Evolutionary conservation across 257 asterid genomes (phyloP), one percentile per base, ranked within the genome.

Genomic region (Solanum sitiens): DNA sequence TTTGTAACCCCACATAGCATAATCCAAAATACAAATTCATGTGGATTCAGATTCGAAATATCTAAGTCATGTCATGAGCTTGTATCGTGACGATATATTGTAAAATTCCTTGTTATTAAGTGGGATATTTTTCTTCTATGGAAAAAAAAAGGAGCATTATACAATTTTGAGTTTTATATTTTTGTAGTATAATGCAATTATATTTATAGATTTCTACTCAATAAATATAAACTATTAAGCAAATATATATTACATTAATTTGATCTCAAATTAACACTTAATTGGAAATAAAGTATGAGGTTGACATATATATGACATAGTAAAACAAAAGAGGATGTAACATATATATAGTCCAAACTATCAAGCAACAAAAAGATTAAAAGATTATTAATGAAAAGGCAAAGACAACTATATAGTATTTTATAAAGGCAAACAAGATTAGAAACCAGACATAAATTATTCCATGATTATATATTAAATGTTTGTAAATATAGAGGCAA

Each of bases 401-500:
- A 44, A 74, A 72, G 32, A 35, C 44, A 88, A 40, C 40, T 61
- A 86, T 73, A 86, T 74, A 71, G 87, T 39, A 77, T 68, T 12
- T 77, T 11, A 80, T 56, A 86, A 88, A 86, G 87, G 89, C 77
- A 89, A 88, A 42, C 79, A 50, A 47, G 88, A 68, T 35, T 79
- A 79, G 84, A 77, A 50, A 73, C 77, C 30, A 42, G 10, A 73
- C 70, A 79, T 44, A 75, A 27, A 83, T 75, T 50, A 77, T 42
- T 67, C 72, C 73, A 87, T 70, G 45, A 84, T 84, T 21, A 76
- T 47, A 75, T 88, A 88, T 89, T 88, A 76, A 56, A 6, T 93
- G 95, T 92, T 93, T 88, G 83, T 84, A 87, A 86, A 79, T 47
- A 59, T 50, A 45, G 4, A 67, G 88, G 93, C 92, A 92, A 30